These are phyloP conservation scores for Davidsoniella eucalypti DNA, from an alignment of 2,329 filamentous ascomycete genomes.

Conservation along the genomic window DNA sequence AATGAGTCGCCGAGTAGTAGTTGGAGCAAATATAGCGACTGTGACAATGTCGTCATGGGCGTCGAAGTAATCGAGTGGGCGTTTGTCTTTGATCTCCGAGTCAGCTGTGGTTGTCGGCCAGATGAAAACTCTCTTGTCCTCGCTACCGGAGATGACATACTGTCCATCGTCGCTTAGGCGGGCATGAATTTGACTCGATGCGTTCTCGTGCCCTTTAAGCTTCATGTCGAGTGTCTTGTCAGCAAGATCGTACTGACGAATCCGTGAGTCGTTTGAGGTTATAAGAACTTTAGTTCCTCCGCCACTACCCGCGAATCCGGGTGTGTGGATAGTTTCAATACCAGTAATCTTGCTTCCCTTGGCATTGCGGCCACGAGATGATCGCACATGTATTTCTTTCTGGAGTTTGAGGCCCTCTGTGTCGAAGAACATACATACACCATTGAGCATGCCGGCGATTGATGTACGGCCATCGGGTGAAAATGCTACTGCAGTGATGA, in stretches of 20 bases:
- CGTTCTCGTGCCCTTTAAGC: slow-evolving; percentile 81
- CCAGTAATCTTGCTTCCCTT: slow-evolving; percentile 97
- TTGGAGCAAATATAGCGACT: slow-evolving; percentile 71
- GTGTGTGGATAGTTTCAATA: slow-evolving; percentile 52
- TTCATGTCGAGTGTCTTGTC: slow-evolving; percentile 79
- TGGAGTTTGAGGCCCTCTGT: slow-evolving; percentile 76
- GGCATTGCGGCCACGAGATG: slow-evolving; percentile 77
- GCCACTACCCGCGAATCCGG: slow-evolving; percentile 21
- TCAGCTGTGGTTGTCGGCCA: slow-evolving; percentile 48
- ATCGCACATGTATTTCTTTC: slow-evolving; percentile 83
- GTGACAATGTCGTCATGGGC: slow-evolving; percentile 82
- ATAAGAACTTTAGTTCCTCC: slow-evolving; percentile 70
- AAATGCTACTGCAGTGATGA: slow-evolving; percentile 89
- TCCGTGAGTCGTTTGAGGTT: slow-evolving; percentile 85
- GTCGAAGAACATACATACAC: slow-evolving; percentile 78
- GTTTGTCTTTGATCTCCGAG: slow-evolving; percentile 56
- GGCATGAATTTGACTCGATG: slow-evolving; percentile 77
- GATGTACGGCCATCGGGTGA: slow-evolving; percentile 80
- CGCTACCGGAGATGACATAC: slow-evolving; percentile 83
- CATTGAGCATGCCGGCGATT: slow-evolving; percentile 75
- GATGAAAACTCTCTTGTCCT: slow-evolving; percentile 78
- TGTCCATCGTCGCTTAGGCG: slow-evolving; percentile 73
- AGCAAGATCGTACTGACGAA: slow-evolving; percentile 75
- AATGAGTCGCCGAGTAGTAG: slow-evolving; percentile 59
- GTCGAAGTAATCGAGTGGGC: slow-evolving; percentile 76